phyloP scores from a whole-genome alignment of 129 eudicot species.

The Deinandra increscens region DNA sequence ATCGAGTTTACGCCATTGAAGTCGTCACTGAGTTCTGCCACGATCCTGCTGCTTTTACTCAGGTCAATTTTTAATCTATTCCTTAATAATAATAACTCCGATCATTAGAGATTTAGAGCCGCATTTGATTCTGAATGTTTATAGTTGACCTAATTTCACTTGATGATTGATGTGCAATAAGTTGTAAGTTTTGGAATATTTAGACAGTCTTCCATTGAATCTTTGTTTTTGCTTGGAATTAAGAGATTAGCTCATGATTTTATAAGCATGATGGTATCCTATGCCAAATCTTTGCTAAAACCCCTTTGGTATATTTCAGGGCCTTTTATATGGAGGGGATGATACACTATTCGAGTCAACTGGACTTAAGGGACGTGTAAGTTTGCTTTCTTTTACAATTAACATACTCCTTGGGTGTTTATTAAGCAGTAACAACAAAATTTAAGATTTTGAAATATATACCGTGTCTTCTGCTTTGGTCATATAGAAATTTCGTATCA shows the following conservation, averaged over 20 bases:
- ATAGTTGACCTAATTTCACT: background rate
- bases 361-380: slow-evolving; percentile 66
- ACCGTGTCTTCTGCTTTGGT: background rate
- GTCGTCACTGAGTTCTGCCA: slow-evolving; percentile 70
- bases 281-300: too few species aligned
- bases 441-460: background rate
- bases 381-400: slow-evolving; percentile 22
- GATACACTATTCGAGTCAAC: slow-evolving; percentile 74
- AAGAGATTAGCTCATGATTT: background rate
- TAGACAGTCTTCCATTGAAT: too few species aligned
- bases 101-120: too few species aligned
- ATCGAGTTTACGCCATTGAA: slow-evolving; percentile 36
- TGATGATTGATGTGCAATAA: background rate
- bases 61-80: slow-evolving; percentile 36
- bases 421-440: background rate
- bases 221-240: too few species aligned
- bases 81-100: too few species aligned
- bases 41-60: slow-evolving; percentile 66
- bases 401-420: background rate
- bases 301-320: slow-evolving; percentile 66
- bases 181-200: too few species aligned
- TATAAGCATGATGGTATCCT: background rate
- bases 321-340: slow-evolving; percentile 72
- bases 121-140: background rate
- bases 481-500: background rate